These are phyloP conservation scores for Malassezia nana DNA, from an alignment of 1,284 basidiomycete genomes.

Conservation along the genomic window DNA sequence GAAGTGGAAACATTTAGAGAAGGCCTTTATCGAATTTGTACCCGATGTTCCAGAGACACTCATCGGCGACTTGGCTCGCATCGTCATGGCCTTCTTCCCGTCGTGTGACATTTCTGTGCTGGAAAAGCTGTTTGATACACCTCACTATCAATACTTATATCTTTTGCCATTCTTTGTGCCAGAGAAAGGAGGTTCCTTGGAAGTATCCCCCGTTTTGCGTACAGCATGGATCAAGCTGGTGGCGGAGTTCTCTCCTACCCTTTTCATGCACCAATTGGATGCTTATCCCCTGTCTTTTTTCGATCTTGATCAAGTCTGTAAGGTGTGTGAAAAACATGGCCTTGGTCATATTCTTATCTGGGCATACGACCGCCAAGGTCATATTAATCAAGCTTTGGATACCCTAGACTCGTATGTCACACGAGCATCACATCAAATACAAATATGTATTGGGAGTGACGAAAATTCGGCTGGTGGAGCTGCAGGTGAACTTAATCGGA, in stretches of 20 bases:
- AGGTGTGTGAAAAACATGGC: slow-evolving; percentile 59
- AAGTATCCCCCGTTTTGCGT: slow-evolving; percentile 7
- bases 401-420: slow-evolving; percentile 37
- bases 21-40: slow-evolving; percentile 18
- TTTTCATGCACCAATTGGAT: slow-evolving; percentile 62
- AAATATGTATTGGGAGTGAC: neutral
- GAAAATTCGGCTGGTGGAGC: neutral
- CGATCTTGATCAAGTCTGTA: slow-evolving; percentile 57
- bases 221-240: slow-evolving; percentile 13
- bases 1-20: slow-evolving; percentile 26
- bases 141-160: slow-evolving; percentile 64
- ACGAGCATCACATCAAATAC: slow-evolving; percentile 2
- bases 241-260: slow-evolving; percentile 55
- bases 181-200: slow-evolving; percentile 48
- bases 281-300: slow-evolving; percentile 56
- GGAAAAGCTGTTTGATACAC: slow-evolving; percentile 46
- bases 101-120: slow-evolving; percentile 56
- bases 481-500: neutral
- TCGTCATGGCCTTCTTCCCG: slow-evolving; percentile 61
- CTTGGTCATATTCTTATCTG: slow-evolving; percentile 73
- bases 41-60: slow-evolving; percentile 24
- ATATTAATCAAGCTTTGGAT: slow-evolving; percentile 54
- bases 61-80: slow-evolving; percentile 51
- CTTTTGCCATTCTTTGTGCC: slow-evolving; percentile 64
- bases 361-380: slow-evolving; percentile 62